Base-by-base conservation (phyloP, 192 early-diverging fungal species). In the Dimargaris xerosporica region DNA sequence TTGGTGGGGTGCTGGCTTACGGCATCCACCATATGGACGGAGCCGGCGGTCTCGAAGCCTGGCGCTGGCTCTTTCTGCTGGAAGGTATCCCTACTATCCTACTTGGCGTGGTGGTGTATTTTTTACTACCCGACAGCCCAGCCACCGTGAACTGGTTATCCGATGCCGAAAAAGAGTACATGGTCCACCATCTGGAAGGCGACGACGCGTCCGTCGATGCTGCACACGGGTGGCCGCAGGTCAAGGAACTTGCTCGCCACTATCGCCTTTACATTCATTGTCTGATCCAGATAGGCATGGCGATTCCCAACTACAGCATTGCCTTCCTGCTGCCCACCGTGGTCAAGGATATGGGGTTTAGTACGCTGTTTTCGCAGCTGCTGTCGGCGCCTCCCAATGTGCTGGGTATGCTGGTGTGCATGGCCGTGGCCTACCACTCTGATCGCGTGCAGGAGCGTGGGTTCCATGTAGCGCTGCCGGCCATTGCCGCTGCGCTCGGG, bases 281-380 rank as follows among this genome's bases (percentile, higher is more conserved):
- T 34, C 46, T 86, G 19, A 78, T 82, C 26, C 82, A 82, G 60
- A 84, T 87, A 56, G 79, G 82, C 15, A 74, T 78, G 51, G 72
- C 77, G 59, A 85, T 79, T 11, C 80, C 84, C 15, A 66, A 83
- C 9, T 84, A 82, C 45, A 81, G 79, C 55, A 77, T 84, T 43
- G 73, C 77, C 47, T 77, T 85, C 23, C 86, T 86, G 64, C 69
- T 90, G 46, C 86, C 87, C 0, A 81, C 80, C 19, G 86, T 90
- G 21, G 77, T 90, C 60, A 74, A 75, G 31, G 71, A 76, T 41
- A 79, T 90, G 74, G 83, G 84, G 0, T 87, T 80, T 65, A 59
- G 67, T 23, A 54, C 74, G 13, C 71, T 68, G 13, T 62, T 65
- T 31, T 71, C 78, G 19, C 78, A 80, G 64, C 67, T 78, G 29